phyloP scores from a whole-genome alignment of 2,329 filamentous ascomycete species.

The Epichloe hybrida region DNA sequence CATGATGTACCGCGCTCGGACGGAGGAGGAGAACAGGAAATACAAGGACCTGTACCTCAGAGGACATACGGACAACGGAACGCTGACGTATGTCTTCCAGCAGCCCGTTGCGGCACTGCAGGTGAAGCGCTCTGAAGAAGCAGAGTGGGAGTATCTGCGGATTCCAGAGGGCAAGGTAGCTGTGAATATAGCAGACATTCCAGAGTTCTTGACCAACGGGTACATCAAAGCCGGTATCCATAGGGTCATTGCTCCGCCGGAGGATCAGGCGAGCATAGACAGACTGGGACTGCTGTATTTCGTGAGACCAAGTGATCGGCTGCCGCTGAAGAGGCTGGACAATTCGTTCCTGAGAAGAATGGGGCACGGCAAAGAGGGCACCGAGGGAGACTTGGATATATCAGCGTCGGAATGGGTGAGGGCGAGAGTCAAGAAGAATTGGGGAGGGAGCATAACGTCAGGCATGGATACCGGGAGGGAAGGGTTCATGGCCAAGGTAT shows the following conservation, averaged over 20 bases:
- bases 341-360: background rate
- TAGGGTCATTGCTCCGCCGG: conserved; percentile 2
- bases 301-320: conserved; percentile 2
- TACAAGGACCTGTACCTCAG: conserved; percentile 23
- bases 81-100: conserved; percentile 41
- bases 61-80: conserved; percentile 42
- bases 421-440: conserved; percentile 2
- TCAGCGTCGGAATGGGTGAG: conserved; percentile 4
- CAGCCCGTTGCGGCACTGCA: conserved; percentile 44
- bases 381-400: background rate
- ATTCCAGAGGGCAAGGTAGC: conserved; percentile 3
- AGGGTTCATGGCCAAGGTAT: conserved; percentile 4
- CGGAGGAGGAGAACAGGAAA: conserved; percentile 27
- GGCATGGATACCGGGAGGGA: background rate
- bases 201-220: conserved; percentile 2
- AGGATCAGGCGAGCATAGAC: conserved; percentile 1
- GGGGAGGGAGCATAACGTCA: background rate
- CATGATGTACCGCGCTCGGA: conserved; percentile 42
- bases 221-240: conserved; percentile 3
- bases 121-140: conserved; percentile 16
- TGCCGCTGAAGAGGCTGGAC: conserved; percentile 3
- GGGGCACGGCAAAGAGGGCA: background rate
- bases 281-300: conserved; percentile 3
- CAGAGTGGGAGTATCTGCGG: conserved; percentile 2
- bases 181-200: conserved; percentile 2